These are phyloP conservation scores for Melanomma pulvis-pyrius DNA, from an alignment of 495 filamentous ascomycete genomes.

Conservation along the genomic window DNA sequence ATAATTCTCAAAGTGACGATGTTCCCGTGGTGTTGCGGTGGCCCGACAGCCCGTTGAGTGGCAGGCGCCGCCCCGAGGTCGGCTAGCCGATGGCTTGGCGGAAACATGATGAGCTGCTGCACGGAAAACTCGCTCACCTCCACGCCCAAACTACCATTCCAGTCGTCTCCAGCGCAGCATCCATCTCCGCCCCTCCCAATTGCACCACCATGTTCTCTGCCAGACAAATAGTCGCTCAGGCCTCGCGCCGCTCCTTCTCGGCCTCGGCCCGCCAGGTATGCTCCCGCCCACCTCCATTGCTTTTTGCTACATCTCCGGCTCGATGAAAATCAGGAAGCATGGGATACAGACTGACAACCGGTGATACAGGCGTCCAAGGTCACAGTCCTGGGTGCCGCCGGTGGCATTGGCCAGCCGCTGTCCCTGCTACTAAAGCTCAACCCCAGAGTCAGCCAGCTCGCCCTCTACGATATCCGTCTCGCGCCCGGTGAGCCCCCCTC, in stretches of 20 bases:
- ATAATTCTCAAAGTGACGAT: background rate
- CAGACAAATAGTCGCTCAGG: conserved; percentile 68
- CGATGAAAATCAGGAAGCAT: background rate
- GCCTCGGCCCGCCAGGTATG: conserved; percentile 85
- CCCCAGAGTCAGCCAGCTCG: conserved; percentile 86
- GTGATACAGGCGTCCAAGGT: conserved; percentile 84
- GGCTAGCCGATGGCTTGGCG: conserved; percentile 6
- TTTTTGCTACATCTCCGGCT: conserved; percentile 24
- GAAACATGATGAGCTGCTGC: background rate
- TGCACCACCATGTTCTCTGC: conserved; percentile 73
- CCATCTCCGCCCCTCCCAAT: conserved; percentile 30
- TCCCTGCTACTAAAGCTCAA: conserved; percentile 98
- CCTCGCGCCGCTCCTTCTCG: conserved; percentile 92
- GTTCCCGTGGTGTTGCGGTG: background rate
- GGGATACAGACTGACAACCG: conserved; percentile 44
- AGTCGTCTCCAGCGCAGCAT: conserved; percentile 18
- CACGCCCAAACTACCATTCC: background rate
- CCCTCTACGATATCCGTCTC: conserved; percentile 95
- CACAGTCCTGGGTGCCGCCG: conserved; percentile 90
- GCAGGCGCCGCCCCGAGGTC: background rate
- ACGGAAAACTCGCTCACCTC: conserved; percentile 8
- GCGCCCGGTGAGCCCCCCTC: conserved; percentile 72
- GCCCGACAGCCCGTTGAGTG: background rate
- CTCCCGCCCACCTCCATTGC: conserved; percentile 37
- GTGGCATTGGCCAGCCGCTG: conserved; percentile 97